phyloP scores from a whole-genome alignment of 768 basidiomycete species.

The Rhodotorula kratochvilovae region DNA sequence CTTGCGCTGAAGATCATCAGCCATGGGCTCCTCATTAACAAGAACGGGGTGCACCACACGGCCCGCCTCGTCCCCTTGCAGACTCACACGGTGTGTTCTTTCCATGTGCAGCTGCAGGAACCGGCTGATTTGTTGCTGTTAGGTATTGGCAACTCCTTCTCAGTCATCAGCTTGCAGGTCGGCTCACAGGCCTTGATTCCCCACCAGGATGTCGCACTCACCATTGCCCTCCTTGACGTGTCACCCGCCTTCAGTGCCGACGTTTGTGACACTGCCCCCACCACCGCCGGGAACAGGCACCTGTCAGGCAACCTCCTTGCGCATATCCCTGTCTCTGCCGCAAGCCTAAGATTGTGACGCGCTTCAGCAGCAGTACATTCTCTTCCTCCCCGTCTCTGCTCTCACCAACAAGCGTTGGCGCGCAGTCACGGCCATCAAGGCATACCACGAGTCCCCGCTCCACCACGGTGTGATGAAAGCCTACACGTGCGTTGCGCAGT shows the following conservation, averaged over 20 bases:
- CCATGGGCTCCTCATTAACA: constrained; percentile 7
- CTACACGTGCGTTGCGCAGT: constrained; percentile 25
- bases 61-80: constrained; percentile 44
- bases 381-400: too few relatives aligned
- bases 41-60: constrained; percentile 29
- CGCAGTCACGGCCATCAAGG: constrained; percentile 28
- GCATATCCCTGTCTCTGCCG: constrained; percentile 44
- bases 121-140: not conserved
- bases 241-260: constrained; percentile 47
- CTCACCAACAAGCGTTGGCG: too few relatives aligned
- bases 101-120: too few relatives aligned
- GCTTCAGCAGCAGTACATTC: not conserved
- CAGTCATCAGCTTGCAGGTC: constrained; percentile 46
- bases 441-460: constrained; percentile 17
- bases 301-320: constrained; percentile 39
- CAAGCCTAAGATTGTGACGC: constrained; percentile 42
- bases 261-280: constrained; percentile 37
- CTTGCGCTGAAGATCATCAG: constrained; percentile 43
- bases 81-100: constrained; percentile 40
- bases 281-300: constrained; percentile 14
- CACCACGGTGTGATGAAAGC: constrained; percentile 24
- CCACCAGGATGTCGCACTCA: constrained; percentile 48
- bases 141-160: constrained; percentile 44
- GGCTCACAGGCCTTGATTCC: constrained; percentile 48
- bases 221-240: constrained; percentile 46